Evolutionary conservation across 208 protist genomes (phyloP).

Genomic region (Phytomonas sp.): DNA sequence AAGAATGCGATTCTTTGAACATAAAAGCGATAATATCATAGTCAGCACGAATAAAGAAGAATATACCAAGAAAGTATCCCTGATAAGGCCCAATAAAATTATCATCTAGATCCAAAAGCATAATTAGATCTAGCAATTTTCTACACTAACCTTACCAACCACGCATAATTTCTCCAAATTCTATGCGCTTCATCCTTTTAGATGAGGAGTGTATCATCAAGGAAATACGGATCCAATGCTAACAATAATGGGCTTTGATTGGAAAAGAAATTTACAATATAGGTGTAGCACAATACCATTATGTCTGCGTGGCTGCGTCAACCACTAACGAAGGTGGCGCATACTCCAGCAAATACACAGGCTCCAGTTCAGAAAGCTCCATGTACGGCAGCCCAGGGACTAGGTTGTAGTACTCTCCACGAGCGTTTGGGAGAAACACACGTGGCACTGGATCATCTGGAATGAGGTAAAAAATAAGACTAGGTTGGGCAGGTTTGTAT

Average conservation of each 20-base stretch:
- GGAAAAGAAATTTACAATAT: slow-evolving; percentile 16
- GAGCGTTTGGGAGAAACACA: slow-evolving; percentile 54
- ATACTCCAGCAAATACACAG: slow-evolving; percentile 35
- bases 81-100: neutral
- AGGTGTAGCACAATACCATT: neutral
- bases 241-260: neutral
- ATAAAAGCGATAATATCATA: neutral
- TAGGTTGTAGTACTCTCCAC: slow-evolving; percentile 61
- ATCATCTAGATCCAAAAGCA: neutral
- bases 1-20: neutral
- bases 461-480: slow-evolving; percentile 75
- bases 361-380: slow-evolving; percentile 25
- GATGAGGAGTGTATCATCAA: neutral
- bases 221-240: neutral
- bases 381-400: slow-evolving; percentile 72
- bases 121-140: neutral
- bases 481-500: slow-evolving; percentile 46
- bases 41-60: neutral
- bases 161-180: neutral
- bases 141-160: neutral
- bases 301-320: slow-evolving; percentile 13
- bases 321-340: slow-evolving; percentile 29
- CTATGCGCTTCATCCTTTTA: neutral
- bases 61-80: neutral
- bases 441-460: slow-evolving; percentile 56